Evolutionary conservation across 2,329 filamentous ascomycete species (phyloP).

Genomic region (Aspergillus fumigatus): DNA sequence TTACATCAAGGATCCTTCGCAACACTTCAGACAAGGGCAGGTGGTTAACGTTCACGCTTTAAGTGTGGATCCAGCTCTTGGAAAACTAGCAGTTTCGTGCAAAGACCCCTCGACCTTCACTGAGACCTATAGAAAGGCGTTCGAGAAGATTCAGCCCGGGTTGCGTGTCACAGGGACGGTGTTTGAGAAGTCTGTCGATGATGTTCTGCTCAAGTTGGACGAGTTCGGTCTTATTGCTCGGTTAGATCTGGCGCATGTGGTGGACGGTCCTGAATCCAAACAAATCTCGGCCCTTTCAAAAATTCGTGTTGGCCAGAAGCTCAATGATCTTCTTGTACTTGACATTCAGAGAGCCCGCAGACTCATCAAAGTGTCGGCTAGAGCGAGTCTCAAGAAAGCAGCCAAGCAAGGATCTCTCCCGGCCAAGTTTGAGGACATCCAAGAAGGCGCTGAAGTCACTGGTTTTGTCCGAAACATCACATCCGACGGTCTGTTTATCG

Average conservation of each 20-base stretch:
- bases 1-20: slow-evolving; percentile 80
- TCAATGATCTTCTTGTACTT: slow-evolving; percentile 79
- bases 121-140: slow-evolving; percentile 67
- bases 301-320: slow-evolving; percentile 75
- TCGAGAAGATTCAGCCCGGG: slow-evolving; percentile 69
- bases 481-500: slow-evolving; percentile 75
- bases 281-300: slow-evolving; percentile 72
- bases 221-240: slow-evolving; percentile 72
- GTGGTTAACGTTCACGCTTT: slow-evolving; percentile 88
- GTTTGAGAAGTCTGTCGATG: slow-evolving; percentile 73
- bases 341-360: slow-evolving; percentile 76
- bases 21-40: slow-evolving; percentile 87
- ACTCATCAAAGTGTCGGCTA: slow-evolving; percentile 72
- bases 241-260: slow-evolving; percentile 72
- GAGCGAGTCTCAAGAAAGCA: slow-evolving; percentile 74
- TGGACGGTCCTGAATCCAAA: slow-evolving; percentile 78
- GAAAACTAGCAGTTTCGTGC: slow-evolving; percentile 81
- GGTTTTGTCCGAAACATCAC: slow-evolving; percentile 87
- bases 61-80: slow-evolving; percentile 66
- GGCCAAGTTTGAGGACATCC: slow-evolving; percentile 65
- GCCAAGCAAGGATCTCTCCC: slow-evolving; percentile 68
- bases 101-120: slow-evolving; percentile 80
- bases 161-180: slow-evolving; percentile 73
- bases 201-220: slow-evolving; percentile 70
- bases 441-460: slow-evolving; percentile 62